These are phyloP conservation scores for Persicaria tinctoria DNA, from an alignment of 148 eudicot species.

Conservation along the genomic window DNA sequence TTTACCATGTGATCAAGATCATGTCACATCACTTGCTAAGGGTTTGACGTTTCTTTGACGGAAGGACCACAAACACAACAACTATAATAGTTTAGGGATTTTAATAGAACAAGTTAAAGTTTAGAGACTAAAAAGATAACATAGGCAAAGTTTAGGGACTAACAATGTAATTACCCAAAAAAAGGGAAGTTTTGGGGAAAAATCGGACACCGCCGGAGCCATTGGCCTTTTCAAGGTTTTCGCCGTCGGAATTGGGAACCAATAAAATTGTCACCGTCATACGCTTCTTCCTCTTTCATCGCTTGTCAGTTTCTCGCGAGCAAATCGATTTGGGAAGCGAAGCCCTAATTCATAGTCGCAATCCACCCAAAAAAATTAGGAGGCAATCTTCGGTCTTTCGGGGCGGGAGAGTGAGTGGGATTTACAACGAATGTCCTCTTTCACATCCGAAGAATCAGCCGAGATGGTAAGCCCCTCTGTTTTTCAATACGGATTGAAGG, in stretches of 20 bases:
- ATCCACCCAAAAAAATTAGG: background rate
- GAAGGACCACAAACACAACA: too few species aligned
- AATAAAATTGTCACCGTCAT: background rate
- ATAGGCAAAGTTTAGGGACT: too few species aligned
- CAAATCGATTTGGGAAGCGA: background rate
- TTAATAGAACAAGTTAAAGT: too few species aligned
- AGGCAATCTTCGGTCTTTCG: background rate
- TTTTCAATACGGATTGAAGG: background rate
- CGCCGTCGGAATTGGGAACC: background rate
- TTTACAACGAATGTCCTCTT: constrained; percentile 5
- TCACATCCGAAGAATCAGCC: background rate
- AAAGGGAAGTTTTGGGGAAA: background rate
- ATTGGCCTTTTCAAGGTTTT: constrained; percentile 2
- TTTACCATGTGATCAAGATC: too few species aligned
- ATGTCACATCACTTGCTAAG: too few species aligned
- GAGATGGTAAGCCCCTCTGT: background rate
- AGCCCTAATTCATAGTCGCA: background rate
- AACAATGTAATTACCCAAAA: too few species aligned
- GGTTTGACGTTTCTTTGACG: too few species aligned
- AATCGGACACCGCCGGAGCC: background rate
- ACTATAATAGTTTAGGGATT: too few species aligned
- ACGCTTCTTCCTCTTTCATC: background rate
- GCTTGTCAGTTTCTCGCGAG: background rate
- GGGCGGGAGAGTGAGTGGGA: background rate
- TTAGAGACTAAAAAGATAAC: too few species aligned